Evolutionary conservation across 1,284 basidiomycete species (phyloP).

Genomic region (Trichosporon inkin): DNA sequence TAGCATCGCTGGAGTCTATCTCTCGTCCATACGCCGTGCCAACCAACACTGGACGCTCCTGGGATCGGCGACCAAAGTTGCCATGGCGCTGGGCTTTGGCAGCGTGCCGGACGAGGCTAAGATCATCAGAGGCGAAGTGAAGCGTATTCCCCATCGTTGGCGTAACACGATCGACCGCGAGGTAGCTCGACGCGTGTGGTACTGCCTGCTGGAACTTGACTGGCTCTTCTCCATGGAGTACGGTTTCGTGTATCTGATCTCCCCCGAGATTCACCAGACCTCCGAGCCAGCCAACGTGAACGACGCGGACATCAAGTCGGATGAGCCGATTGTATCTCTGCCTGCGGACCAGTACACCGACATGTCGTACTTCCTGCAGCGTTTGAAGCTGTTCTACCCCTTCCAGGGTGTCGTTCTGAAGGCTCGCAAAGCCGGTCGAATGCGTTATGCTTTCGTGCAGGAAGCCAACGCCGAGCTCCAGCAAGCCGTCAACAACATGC

Average conservation of each 20-base stretch:
- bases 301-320: slow-evolving; percentile 22
- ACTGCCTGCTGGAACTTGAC: slow-evolving; percentile 29
- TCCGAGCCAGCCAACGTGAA: slow-evolving; percentile 31
- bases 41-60: slow-evolving; percentile 31
- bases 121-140: slow-evolving; percentile 14
- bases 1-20: slow-evolving; percentile 27
- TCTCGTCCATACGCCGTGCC: slow-evolving; percentile 22
- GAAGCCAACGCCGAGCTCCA: slow-evolving; percentile 23
- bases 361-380: slow-evolving; percentile 31
- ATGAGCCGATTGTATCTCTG: slow-evolving; percentile 19
- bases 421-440: slow-evolving; percentile 23
- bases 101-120: slow-evolving; percentile 20
- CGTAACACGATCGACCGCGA: slow-evolving; percentile 26
- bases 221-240: slow-evolving; percentile 31
- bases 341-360: slow-evolving; percentile 27
- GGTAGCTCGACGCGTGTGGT: slow-evolving; percentile 29
- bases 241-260: slow-evolving; percentile 28
- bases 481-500: slow-evolving; percentile 17
- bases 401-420: slow-evolving; percentile 26
- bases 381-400: slow-evolving; percentile 27
- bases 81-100: slow-evolving; percentile 22
- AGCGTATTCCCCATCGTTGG: slow-evolving; percentile 22
- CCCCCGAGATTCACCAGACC: slow-evolving; percentile 27
- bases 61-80: slow-evolving; percentile 28
- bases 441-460: slow-evolving; percentile 26